Evolutionary conservation across 2,329 filamentous ascomycete species (phyloP).

Genomic region (Coniochaeta ligniaria): DNA sequence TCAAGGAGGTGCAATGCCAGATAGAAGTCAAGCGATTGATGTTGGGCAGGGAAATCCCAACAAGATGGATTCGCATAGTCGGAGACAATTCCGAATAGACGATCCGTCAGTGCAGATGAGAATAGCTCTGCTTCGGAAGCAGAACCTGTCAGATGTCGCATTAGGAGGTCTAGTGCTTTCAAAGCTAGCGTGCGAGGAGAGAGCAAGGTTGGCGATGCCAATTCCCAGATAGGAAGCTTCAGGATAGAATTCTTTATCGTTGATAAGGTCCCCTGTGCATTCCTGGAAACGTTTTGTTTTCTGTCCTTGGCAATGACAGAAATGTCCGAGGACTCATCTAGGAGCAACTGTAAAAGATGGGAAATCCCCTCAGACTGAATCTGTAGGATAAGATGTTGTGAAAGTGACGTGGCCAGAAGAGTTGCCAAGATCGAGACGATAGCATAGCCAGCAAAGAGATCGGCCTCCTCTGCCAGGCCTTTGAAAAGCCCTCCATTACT

Average conservation of each 20-base stretch:
- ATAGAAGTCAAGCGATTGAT: constrained; percentile 30
- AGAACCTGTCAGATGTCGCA: constrained; percentile 40
- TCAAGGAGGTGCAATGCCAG: constrained; percentile 44
- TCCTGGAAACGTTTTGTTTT: constrained; percentile 61
- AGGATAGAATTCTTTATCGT: constrained; percentile 47
- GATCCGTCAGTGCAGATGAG: constrained; percentile 37
- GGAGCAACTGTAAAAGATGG: constrained; percentile 45
- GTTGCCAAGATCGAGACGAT: constrained; percentile 57
- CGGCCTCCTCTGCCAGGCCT: constrained; percentile 50
- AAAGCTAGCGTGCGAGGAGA: constrained; percentile 59
- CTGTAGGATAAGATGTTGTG: constrained; percentile 51
- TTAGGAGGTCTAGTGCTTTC: constrained; percentile 53
- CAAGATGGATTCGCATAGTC: constrained; percentile 23
- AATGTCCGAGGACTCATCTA: constrained; percentile 49
- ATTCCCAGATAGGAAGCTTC: constrained; percentile 53
- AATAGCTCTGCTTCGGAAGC: constrained; percentile 43
- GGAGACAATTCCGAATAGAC: constrained; percentile 37
- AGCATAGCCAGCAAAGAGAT: constrained; percentile 55
- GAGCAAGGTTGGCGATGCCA: constrained; percentile 37
- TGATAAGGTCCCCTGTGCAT: constrained; percentile 48
- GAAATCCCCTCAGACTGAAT: constrained; percentile 48
- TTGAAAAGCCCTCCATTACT: constrained; percentile 63
- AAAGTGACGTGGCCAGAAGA: constrained; percentile 53
- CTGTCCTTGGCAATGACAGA: constrained; percentile 55
- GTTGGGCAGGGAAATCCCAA: constrained; percentile 26